Percentiles rank a stretch among this genome's conserved stretches.
Evolutionary conservation across 192 early-diverging fungal genomes (phyloP).

Genomic region (Coemansia sp.): DNA sequence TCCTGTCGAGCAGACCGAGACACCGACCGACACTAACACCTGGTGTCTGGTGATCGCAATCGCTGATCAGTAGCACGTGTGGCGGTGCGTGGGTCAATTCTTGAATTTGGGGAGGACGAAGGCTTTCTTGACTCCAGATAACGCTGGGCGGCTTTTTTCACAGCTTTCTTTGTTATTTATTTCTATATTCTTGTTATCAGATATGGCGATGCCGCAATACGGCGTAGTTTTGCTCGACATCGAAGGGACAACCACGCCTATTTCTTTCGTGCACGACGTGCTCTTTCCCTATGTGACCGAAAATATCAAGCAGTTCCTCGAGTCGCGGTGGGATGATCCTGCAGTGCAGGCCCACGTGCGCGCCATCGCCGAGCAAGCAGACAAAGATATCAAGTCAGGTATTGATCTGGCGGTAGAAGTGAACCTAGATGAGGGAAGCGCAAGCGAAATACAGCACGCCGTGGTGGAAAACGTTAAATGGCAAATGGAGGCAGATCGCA

Average conservation of each 20-base stretch:
- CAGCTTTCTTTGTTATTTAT: background rate
- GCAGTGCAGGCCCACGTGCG: slow-evolving; percentile 46
- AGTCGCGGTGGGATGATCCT: slow-evolving; percentile 49
- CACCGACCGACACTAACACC: too few relatives aligned
- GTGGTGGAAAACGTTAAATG: slow-evolving; percentile 61
- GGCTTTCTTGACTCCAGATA: too few relatives aligned
- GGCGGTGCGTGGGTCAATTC: too few relatives aligned
- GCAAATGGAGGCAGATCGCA: slow-evolving; percentile 85
- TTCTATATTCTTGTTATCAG: background rate
- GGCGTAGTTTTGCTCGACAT: slow-evolving; percentile 70
- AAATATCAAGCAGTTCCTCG: slow-evolving; percentile 65
- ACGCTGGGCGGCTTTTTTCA: too few relatives aligned
- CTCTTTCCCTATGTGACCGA: slow-evolving; percentile 84
- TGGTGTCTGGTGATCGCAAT: too few relatives aligned
- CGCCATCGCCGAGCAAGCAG: slow-evolving; percentile 55
- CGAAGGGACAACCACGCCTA: slow-evolving; percentile 95
- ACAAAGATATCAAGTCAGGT: slow-evolving; percentile 16
- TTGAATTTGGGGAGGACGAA: too few relatives aligned
- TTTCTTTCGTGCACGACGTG: slow-evolving; percentile 91
- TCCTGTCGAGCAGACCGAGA: too few relatives aligned
- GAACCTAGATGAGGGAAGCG: slow-evolving; percentile 13
- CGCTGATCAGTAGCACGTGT: too few relatives aligned
- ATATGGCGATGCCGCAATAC: slow-evolving; percentile 8
- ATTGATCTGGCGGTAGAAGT: slow-evolving; percentile 9
- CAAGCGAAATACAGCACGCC: slow-evolving; percentile 15